Evolutionary conservation across 305 asterid genomes (phyloP), one percentile per base, ranked within the genome.

Genomic region (Plantago coronopus): DNA sequence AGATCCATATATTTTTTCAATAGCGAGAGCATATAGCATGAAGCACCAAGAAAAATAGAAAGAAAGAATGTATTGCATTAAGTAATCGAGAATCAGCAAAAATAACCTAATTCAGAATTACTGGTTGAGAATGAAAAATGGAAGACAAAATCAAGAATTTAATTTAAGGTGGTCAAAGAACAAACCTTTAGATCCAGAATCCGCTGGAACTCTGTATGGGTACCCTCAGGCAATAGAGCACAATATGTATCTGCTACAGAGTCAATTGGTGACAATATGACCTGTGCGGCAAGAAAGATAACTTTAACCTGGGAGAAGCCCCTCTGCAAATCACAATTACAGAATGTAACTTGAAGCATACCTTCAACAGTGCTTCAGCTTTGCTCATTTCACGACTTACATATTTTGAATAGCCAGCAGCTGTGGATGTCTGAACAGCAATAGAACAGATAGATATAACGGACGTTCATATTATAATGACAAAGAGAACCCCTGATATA

Each of bases 341-440:
- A 12, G 47, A 63, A 20, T 14, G 54, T 20, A 37, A 54, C 20
- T 59, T 63, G 34, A 34, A 61, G 50, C 69, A 67, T 69, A 87
- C 97, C 95, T 93, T 93, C 62, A 93, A 70, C 50, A 93, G 79
- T 68, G 99, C 96, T 83, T 93, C 99, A 48, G 99, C 99, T 83
- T 93, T 93, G 95, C 99, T 89, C 97, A 89, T 93, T 78, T 93
- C 99, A 60, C 95, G 88, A 79, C 86, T 83, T 20, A 89, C 97
- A 76, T 85, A 93, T 71, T 85, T 93, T 55, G 97, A 82, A 78
- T 89, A 93, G 79, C 95, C 86, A 61, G 91, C 73, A 74, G 87
- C 97, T 71, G 88, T 91, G 46, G 95, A 82, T 65, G 84, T 79
- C 98, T 91, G 72, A 63, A 68, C 34, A 27, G 69, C 64, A 64